A percentile compares a stretch with the other conserved stretches of the same genome.
phyloP scores from a whole-genome alignment of 768 basidiomycete genomes.

The Fomitopsis pulvina region DNA sequence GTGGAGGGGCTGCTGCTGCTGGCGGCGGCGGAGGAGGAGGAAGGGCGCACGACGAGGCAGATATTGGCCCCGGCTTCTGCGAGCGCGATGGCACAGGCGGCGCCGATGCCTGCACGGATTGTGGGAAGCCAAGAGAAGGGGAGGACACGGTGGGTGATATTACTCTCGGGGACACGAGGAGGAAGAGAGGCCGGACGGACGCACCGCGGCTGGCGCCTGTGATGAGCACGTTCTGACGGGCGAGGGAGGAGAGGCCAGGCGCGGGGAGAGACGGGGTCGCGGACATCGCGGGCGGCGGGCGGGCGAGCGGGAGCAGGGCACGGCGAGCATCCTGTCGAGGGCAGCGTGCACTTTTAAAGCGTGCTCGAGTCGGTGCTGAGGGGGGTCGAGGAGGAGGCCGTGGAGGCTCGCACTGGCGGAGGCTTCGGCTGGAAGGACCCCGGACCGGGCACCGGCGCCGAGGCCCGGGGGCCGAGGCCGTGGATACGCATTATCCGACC shows the following conservation, averaged over 20 bases:
- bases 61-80: constrained; percentile 48
- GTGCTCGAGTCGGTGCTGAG: background rate
- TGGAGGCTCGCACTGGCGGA: constrained; percentile 2
- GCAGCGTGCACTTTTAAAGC: background rate
- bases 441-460: constrained; percentile 18
- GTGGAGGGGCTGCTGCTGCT: constrained; percentile 31
- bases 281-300: constrained; percentile 34
- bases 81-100: constrained; percentile 47
- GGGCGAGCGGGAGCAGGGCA: background rate
- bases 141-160: background rate
- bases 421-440: constrained; percentile 12
- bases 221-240: constrained; percentile 63
- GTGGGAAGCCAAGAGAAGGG: constrained; percentile 7
- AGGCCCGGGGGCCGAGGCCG: constrained; percentile 7
- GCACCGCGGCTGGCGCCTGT: constrained; percentile 76
- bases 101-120: constrained; percentile 49
- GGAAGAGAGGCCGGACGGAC: constrained; percentile 3
- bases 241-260: constrained; percentile 59
- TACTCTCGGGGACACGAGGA: background rate
- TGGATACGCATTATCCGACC: no score
- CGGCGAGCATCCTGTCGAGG: background rate
- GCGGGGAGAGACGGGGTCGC: constrained; percentile 43
- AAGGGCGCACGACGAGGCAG: constrained; percentile 40
- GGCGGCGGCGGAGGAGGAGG: constrained; percentile 22
- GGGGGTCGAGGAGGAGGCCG: background rate